Percentiles rank a stretch among this genome's conserved stretches.
Evolutionary conservation across 176 grass and related monocot genomes (phyloP).

Genomic region (Eleusine coracana): DNA sequence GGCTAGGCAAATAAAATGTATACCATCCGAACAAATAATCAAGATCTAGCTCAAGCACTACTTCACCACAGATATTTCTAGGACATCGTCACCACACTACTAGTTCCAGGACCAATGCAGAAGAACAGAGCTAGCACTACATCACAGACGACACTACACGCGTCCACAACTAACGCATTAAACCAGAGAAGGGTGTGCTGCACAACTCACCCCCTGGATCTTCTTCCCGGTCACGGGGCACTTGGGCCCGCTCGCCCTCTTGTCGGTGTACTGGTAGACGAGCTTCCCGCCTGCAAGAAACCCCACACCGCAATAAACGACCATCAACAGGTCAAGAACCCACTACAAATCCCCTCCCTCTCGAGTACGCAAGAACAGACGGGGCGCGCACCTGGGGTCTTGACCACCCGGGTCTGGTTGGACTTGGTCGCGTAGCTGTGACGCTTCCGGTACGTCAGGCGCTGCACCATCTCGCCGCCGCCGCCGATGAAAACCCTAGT

Average conservation of each 20-base stretch:
- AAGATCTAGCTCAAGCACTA: constrained; percentile 5
- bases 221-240: constrained; percentile 91
- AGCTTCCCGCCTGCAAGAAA: constrained; percentile 68
- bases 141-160: not conserved
- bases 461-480: constrained; percentile 81
- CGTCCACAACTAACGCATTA: not conserved
- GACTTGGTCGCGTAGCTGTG: constrained; percentile 97
- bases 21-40: not conserved
- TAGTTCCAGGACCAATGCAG: not conserved
- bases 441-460: constrained; percentile 86
- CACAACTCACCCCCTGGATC: constrained; percentile 88
- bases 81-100: not conserved
- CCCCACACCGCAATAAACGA: constrained; percentile 15
- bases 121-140: not conserved
- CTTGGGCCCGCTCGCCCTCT: constrained; percentile 90
- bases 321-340: constrained; percentile 21
- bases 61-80: not conserved
- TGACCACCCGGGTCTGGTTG: constrained; percentile 91
- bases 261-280: constrained; percentile 90
- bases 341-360: not conserved
- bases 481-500: constrained; percentile 40
- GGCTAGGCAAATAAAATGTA: too few relatives aligned
- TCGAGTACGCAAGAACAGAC: not conserved
- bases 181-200: not conserved
- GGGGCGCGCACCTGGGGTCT: constrained; percentile 70